Evolutionary conservation across 192 early-diverging fungal genomes (phyloP).

Genomic region (Dimargaris cristalligena): DNA sequence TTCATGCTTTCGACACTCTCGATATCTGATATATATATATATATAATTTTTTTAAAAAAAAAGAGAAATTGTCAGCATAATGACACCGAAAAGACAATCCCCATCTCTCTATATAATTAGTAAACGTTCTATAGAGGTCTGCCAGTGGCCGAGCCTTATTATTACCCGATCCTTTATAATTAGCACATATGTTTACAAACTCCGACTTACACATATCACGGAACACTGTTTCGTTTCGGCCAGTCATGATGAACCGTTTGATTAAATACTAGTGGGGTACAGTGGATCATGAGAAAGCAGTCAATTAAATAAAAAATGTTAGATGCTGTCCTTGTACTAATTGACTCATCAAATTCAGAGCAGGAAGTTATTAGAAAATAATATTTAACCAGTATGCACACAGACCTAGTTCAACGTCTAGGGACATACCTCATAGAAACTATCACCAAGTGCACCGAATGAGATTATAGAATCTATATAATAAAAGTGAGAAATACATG

Average conservation of each 20-base stretch:
- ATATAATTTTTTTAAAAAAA: too few species aligned
- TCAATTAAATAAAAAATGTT: too few species aligned
- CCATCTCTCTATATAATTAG: too few species aligned
- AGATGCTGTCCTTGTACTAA: too few species aligned
- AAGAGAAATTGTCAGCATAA: too few species aligned
- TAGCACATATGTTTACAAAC: conserved; percentile 15
- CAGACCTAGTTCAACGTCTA: background rate
- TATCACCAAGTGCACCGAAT: conserved; percentile 34
- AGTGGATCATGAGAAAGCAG: too few species aligned
- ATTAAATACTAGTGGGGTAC: conserved; percentile 27
- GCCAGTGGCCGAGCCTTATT: too few species aligned
- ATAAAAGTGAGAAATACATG: too few species aligned
- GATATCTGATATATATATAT: conserved; percentile 14
- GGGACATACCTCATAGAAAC: conserved; percentile 37
- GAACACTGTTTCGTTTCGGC: conserved; percentile 17
- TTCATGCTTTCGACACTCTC: conserved; percentile 14
- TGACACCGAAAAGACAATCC: too few species aligned
- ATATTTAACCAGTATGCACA: background rate
- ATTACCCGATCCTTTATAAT: conserved; percentile 1
- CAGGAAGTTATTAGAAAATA: too few species aligned
- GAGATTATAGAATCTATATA: conserved; percentile 17
- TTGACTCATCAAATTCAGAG: too few species aligned
- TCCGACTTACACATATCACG: conserved; percentile 18
- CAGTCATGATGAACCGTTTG: conserved; percentile 32
- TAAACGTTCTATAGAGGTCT: too few species aligned